Evolutionary conservation across 495 filamentous ascomycete species (phyloP).

Genomic region (Podospora sp.): DNA sequence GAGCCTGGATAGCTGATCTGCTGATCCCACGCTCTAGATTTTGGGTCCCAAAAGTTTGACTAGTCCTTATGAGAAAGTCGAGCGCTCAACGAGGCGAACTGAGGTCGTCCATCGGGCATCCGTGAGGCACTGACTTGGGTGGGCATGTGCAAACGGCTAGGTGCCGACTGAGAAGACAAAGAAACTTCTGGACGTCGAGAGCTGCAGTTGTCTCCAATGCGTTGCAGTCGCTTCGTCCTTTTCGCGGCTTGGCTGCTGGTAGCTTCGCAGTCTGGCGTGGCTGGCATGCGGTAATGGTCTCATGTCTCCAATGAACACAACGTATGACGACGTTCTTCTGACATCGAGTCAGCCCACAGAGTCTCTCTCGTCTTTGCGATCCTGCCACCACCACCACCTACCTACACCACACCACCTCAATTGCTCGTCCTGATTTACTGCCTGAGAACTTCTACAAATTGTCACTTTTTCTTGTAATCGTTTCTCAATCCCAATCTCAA

Average conservation of each 20-base stretch:
- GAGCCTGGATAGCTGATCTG: neutral
- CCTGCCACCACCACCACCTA: neutral
- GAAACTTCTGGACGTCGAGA: neutral
- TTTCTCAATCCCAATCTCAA: neutral
- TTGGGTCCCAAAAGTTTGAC: neutral
- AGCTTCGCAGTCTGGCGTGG: neutral
- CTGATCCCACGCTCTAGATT: neutral
- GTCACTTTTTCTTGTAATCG: neutral
- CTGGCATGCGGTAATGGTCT: neutral
- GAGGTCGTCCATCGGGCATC: too few species aligned
- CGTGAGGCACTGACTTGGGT: too few species aligned
- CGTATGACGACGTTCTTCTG: slow-evolving; percentile 8
- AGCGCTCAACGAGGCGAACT: too few species aligned
- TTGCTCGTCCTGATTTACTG: neutral
- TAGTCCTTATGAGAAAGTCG: neutral
- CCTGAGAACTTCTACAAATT: neutral
- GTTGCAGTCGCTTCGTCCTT: neutral
- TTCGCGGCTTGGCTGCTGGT: neutral
- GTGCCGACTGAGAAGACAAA: neutral
- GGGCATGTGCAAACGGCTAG: neutral
- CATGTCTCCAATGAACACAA: neutral
- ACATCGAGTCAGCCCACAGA: neutral
- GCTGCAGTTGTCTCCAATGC: neutral
- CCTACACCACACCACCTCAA: too few species aligned
- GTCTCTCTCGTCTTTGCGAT: neutral